phyloP scores from a whole-genome alignment of 1,284 basidiomycete genomes.

The Sanghuangporus sanghuang region DNA sequence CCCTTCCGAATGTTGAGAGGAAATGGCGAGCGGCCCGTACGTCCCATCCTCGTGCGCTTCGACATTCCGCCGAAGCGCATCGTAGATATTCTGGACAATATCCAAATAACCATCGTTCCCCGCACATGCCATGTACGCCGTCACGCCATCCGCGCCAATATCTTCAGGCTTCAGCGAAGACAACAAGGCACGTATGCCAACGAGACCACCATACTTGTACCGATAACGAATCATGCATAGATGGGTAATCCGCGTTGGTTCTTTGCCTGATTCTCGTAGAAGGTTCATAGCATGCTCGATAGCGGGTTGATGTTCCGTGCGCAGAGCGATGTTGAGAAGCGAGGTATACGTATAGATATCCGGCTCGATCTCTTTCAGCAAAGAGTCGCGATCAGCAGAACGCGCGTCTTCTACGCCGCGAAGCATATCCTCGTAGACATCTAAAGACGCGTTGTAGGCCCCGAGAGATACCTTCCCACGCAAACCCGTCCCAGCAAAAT shows the following conservation, averaged over 20 bases:
- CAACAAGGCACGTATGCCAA: conserved; percentile 50
- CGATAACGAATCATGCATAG: conserved; percentile 56
- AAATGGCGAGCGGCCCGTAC: conserved; percentile 9
- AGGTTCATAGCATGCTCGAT: conserved; percentile 48
- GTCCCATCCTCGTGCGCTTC: conserved; percentile 27
- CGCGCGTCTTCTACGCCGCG: conserved; percentile 26
- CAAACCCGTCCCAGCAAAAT: conserved; percentile 61
- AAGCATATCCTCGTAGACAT: conserved; percentile 55
- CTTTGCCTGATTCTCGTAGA: conserved; percentile 44
- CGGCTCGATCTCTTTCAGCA: conserved; percentile 31
- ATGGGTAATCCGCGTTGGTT: conserved; percentile 57
- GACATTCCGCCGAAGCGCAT: conserved; percentile 49
- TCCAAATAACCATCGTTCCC: conserved; percentile 48
- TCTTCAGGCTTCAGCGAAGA: conserved; percentile 45
- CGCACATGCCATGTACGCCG: conserved; percentile 64
- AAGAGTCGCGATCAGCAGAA: background rate
- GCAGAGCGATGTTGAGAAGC: conserved; percentile 56
- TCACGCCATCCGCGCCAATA: conserved; percentile 60
- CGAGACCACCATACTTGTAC: conserved; percentile 38
- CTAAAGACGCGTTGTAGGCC: conserved; percentile 57
- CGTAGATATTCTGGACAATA: conserved; percentile 56
- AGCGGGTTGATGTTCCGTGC: conserved; percentile 39
- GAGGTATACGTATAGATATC: conserved; percentile 66
- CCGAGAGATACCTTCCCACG: conserved; percentile 43
- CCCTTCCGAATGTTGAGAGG: background rate